Evolutionary conservation across 441 rosid genomes (phyloP).

Genomic region (Euphorbia schlechtendalii): DNA sequence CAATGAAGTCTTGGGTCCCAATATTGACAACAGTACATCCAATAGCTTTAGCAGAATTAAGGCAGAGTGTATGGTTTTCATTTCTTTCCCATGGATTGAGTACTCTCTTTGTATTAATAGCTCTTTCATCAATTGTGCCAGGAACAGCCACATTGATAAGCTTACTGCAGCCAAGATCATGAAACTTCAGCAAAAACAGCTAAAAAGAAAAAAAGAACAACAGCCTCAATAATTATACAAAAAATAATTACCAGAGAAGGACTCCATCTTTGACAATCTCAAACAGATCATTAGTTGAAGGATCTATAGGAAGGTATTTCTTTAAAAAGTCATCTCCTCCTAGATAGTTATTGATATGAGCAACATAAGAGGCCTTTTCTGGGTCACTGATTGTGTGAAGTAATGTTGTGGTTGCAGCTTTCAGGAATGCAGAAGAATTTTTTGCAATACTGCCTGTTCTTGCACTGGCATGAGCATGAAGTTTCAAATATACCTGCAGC

Average conservation of each 20-base stretch:
- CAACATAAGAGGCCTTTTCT: constrained; percentile 82
- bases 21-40: constrained; percentile 97
- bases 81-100: constrained; percentile 99
- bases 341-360: constrained; percentile 84
- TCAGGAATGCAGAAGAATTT: constrained; percentile 83
- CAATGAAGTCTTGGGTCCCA: constrained; percentile 85
- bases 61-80: too few relatives aligned
- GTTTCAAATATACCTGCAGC: constrained; percentile 68
- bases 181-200: not conserved
- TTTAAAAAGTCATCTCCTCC: constrained; percentile 69
- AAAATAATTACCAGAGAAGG: constrained; percentile 63
- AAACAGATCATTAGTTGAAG: constrained; percentile 76
- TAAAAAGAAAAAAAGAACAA: not conserved
- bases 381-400: constrained; percentile 86
- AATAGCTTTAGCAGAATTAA: constrained; percentile 96
- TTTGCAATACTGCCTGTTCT: constrained; percentile 58
- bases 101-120: constrained; percentile 82
- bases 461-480: constrained; percentile 76
- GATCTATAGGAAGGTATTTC: constrained; percentile 69
- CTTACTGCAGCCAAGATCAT: constrained; percentile 50
- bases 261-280: constrained; percentile 91
- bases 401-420: constrained; percentile 86
- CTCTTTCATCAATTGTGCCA: constrained; percentile 94
- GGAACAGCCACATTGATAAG: constrained; percentile 98
- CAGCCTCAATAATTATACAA: not conserved